Conservation (phyloP, 257 asterid species). For the Echium plantagineum region DNA sequence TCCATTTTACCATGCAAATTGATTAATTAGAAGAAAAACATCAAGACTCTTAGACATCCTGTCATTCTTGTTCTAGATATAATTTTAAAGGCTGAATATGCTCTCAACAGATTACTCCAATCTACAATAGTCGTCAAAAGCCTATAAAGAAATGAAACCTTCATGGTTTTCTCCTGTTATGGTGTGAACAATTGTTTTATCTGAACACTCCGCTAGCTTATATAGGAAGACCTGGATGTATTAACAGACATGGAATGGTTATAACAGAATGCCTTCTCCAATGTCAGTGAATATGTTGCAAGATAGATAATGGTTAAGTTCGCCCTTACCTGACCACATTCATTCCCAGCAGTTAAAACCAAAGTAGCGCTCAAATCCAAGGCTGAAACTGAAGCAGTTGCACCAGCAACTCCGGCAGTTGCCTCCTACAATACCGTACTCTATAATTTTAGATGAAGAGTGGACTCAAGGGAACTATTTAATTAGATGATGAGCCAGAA, state of each 20-base stretch:
- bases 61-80: neutral
- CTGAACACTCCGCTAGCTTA: conserved; percentile 34
- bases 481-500: conserved; percentile 1
- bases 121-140: neutral
- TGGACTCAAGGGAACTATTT: conserved; percentile 8
- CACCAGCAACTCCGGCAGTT: conserved; percentile 44
- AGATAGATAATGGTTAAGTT: no score
- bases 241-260: conserved; percentile 5
- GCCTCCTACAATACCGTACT: conserved; percentile 37
- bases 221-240: conserved; percentile 51
- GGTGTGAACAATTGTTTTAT: conserved; percentile 36
- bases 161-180: conserved; percentile 38
- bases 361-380: conserved; percentile 51
- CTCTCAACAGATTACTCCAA: neutral
- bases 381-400: conserved; percentile 53
- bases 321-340: conserved; percentile 69
- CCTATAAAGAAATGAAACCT: conserved; percentile 31
- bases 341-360: conserved; percentile 74
- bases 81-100: neutral
- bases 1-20: neutral
- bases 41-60: neutral
- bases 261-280: conserved; percentile 1
- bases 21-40: neutral
- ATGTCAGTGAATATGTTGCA: neutral
- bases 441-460: neutral